These are phyloP conservation scores for Geotrichum cucujoidarum DNA, from an alignment of 1,139 yeast genomes.

Conservation along the genomic window DNA sequence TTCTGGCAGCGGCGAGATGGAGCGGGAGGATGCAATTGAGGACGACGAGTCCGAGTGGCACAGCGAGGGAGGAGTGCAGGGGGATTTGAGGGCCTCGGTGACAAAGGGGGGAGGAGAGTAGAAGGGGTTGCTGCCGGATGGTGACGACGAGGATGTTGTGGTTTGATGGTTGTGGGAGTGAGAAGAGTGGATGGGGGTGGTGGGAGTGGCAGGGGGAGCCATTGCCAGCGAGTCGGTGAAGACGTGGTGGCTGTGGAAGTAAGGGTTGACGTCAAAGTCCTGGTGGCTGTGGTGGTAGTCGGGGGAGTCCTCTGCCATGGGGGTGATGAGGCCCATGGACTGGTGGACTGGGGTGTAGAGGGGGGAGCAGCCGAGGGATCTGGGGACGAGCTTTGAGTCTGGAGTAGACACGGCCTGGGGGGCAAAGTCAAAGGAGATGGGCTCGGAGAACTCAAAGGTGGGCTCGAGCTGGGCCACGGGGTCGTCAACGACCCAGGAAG, in stretches of 20 bases:
- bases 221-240: conserved; percentile 11
- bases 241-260: conserved; percentile 10
- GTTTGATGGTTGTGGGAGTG: neutral
- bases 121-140: conserved; percentile 34
- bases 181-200: neutral
- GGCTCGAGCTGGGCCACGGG: neutral
- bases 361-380: conserved; percentile 14
- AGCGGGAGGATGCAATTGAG: conserved; percentile 19
- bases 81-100: conserved; percentile 9
- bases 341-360: conserved; percentile 17
- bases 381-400: conserved; percentile 17
- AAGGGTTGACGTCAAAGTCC: conserved; percentile 11
- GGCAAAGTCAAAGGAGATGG: conserved; percentile 10
- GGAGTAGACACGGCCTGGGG: too few relatives aligned
- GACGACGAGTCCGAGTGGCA: conserved; percentile 18
- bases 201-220: neutral
- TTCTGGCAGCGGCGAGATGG: conserved; percentile 17
- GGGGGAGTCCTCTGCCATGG: conserved; percentile 7
- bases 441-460: conserved; percentile 5
- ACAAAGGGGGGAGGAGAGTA: conserved; percentile 36
- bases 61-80: conserved; percentile 18
- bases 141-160: conserved; percentile 8
- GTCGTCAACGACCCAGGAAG: conserved; percentile 2
- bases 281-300: conserved; percentile 1
- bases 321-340: conserved; percentile 14